phyloP scores from a whole-genome alignment of 495 filamentous ascomycete species.

The Lasiosphaeria hispida region DNA sequence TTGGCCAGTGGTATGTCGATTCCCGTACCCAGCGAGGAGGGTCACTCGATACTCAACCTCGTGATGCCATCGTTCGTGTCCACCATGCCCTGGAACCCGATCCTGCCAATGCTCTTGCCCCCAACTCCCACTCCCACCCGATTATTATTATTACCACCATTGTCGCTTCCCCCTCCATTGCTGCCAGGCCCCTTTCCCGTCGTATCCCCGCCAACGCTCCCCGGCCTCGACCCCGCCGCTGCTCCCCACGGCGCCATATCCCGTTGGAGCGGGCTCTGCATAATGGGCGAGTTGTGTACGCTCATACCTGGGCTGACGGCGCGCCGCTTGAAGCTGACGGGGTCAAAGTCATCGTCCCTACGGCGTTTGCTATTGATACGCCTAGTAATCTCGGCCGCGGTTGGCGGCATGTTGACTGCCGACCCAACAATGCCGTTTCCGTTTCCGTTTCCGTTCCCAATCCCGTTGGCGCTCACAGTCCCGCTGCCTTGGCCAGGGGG shows the following conservation, averaged over 20 bases:
- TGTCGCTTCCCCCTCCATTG: conserved; percentile 26
- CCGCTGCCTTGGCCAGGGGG: conserved; percentile 9
- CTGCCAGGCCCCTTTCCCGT: conserved; percentile 13
- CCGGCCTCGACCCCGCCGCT: background rate
- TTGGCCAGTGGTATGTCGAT: too few species aligned
- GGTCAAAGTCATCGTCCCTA: conserved; percentile 89
- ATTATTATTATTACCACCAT: conserved; percentile 22
- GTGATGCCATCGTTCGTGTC: conserved; percentile 95
- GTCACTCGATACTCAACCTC: conserved; percentile 72
- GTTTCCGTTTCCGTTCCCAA: conserved; percentile 45
- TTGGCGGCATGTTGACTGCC: conserved; percentile 36
- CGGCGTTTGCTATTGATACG: conserved; percentile 72
- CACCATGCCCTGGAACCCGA: conserved; percentile 92
- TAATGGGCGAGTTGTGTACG: conserved; percentile 82
- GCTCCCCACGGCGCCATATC: conserved; percentile 69
- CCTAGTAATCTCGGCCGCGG: conserved; percentile 64
- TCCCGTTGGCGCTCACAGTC: conserved; percentile 34
- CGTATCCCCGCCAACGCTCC: conserved; percentile 13
- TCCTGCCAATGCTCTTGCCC: conserved; percentile 37
- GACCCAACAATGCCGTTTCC: conserved; percentile 26
- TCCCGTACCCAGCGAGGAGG: too few species aligned
- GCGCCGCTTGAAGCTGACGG: conserved; percentile 83
- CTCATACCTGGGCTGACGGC: conserved; percentile 93
- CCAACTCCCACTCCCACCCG: conserved; percentile 26
- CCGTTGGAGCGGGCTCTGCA: conserved; percentile 74